phyloP scores from a whole-genome alignment of 2,329 filamentous ascomycete species.

The Aspergillus ochraceoroseus region DNA sequence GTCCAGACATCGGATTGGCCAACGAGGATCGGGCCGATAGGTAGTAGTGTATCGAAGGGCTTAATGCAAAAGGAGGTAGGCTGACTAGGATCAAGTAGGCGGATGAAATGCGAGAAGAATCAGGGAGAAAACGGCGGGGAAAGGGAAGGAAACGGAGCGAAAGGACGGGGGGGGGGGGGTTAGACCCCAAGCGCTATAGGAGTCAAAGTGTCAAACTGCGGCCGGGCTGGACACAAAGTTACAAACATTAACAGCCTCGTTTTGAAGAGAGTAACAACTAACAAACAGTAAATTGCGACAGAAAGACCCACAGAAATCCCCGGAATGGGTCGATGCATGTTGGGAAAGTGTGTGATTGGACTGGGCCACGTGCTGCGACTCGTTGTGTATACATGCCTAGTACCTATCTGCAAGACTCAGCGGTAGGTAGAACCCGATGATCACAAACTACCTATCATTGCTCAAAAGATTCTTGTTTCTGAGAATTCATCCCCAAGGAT shows the following conservation, averaged over 20 bases:
- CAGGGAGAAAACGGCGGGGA: too few relatives aligned
- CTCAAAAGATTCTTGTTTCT: too few relatives aligned
- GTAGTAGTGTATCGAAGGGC: background rate
- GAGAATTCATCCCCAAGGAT: too few relatives aligned
- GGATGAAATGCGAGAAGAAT: background rate
- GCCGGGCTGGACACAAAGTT: too few relatives aligned
- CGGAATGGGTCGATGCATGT: slow-evolving; percentile 8
- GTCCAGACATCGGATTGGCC: slow-evolving; percentile 10
- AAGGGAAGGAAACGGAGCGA: slow-evolving; percentile 8
- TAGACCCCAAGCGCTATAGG: too few relatives aligned
- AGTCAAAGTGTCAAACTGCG: background rate
- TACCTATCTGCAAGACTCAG: too few relatives aligned
- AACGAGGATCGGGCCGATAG: background rate
- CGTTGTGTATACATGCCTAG: background rate
- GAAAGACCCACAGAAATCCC: slow-evolving; percentile 15
- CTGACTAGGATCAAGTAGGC: background rate
- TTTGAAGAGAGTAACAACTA: too few relatives aligned
- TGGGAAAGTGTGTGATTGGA: slow-evolving; percentile 1
- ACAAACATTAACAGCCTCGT: too few relatives aligned
- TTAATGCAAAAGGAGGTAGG: background rate
- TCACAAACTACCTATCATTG: too few relatives aligned
- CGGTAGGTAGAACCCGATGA: too few relatives aligned
- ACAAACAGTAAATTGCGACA: too few relatives aligned
- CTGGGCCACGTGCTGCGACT: background rate
- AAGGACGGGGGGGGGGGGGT: too few relatives aligned